Percentiles rank a stretch among this genome's conserved stretches.
Evolutionary conservation across 192 early-diverging fungal species (phyloP).

Genomic region (Chytriomyces confervae): DNA sequence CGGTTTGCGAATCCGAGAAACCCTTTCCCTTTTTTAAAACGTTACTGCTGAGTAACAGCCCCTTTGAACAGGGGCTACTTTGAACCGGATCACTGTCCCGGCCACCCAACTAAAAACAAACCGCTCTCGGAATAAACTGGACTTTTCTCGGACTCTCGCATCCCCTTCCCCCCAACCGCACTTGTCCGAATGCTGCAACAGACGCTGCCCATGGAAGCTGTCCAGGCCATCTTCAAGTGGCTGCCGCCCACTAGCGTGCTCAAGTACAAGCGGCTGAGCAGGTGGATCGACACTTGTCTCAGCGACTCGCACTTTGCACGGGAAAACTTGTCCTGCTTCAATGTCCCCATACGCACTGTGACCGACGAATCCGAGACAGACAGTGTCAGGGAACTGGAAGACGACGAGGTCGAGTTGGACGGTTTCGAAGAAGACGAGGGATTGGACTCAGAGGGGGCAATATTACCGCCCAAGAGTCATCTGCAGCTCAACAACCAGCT

Average conservation of each 20-base stretch:
- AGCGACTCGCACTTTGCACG: constrained; percentile 13
- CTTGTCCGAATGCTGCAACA: background rate
- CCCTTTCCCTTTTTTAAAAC: no score
- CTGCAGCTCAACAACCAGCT: background rate
- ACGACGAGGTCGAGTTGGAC: background rate
- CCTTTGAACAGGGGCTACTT: no score
- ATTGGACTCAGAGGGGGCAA: background rate
- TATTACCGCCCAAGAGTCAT: background rate
- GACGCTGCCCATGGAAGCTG: background rate
- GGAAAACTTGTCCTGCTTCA: constrained; percentile 18
- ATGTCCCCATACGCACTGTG: background rate
- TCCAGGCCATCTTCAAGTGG: constrained; percentile 28
- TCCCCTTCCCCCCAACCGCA: background rate
- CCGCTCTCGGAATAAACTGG: background rate
- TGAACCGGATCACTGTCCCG: no score
- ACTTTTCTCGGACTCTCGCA: no score
- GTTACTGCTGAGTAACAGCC: no score
- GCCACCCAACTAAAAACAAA: no score
- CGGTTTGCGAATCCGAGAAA: no score
- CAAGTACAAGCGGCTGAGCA: constrained; percentile 2
- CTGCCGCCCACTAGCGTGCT: constrained; percentile 1
- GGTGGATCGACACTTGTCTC: background rate
- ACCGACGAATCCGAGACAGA: background rate
- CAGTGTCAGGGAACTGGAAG: background rate
- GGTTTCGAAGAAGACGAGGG: background rate